Evolutionary conservation across 352 stramenopile species (phyloP).

Genomic region (Phytophthora nicotianae): DNA sequence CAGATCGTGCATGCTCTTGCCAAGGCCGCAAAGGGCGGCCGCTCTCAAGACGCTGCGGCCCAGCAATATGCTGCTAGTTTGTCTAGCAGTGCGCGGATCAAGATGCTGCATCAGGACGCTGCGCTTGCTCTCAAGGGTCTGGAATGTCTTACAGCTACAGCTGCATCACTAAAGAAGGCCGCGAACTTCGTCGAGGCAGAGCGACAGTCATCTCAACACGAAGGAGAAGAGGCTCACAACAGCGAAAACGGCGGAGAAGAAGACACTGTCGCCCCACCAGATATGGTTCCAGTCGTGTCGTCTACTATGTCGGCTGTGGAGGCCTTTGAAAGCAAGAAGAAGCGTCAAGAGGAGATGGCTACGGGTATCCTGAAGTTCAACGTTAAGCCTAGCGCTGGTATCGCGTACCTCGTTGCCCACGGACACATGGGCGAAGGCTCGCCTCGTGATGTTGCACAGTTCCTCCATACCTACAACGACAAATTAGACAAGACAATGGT

Average conservation of each 20-base stretch:
- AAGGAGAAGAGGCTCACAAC: constrained; percentile 37
- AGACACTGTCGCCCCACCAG: constrained; percentile 36
- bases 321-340: constrained; percentile 97
- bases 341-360: constrained; percentile 95
- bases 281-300: constrained; percentile 33
- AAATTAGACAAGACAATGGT: constrained; percentile 97
- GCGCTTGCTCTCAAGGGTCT: constrained; percentile 85
- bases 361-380: constrained; percentile 98
- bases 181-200: constrained; percentile 77
- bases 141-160: constrained; percentile 94
- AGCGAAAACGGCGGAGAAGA: constrained; percentile 54
- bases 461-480: constrained; percentile 92
- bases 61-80: constrained; percentile 60
- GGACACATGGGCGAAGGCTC: constrained; percentile 93
- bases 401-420: constrained; percentile 92
- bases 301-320: constrained; percentile 88
- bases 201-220: constrained; percentile 43
- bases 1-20: constrained; percentile 97
- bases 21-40: constrained; percentile 93
- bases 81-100: constrained; percentile 63
- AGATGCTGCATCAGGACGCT: constrained; percentile 75
- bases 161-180: constrained; percentile 92
- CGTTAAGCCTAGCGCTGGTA: constrained; percentile 92
- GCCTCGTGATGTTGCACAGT: constrained; percentile 93
- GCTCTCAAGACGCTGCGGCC: constrained; percentile 47